Evolutionary conservation across 2,329 filamentous ascomycete genomes (phyloP).

Genomic region (Pseudogymnoascus sp.): DNA sequence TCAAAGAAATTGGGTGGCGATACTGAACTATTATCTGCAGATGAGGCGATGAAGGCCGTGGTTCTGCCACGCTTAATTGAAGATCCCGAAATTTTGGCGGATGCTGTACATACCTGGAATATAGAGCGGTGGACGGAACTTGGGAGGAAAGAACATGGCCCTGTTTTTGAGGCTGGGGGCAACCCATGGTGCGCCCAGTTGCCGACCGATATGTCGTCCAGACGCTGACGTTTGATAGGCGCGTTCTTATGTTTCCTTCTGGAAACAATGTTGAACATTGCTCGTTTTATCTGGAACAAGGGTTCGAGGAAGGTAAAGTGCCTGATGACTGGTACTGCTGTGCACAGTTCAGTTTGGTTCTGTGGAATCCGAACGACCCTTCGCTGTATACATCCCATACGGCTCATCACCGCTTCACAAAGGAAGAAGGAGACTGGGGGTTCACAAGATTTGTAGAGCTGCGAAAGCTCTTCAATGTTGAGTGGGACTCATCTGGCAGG

Average conservation of each 20-base stretch:
- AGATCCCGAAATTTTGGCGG: constrained; percentile 73
- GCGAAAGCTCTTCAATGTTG: constrained; percentile 71
- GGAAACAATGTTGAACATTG: constrained; percentile 92
- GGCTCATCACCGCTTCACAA: constrained; percentile 93
- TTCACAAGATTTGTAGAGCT: constrained; percentile 96
- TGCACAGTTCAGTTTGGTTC: constrained; percentile 86
- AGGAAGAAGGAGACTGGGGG: constrained; percentile 95
- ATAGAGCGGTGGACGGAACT: constrained; percentile 76
- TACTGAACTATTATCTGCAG: constrained; percentile 37
- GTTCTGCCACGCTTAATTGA: constrained; percentile 66
- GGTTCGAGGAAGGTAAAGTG: constrained; percentile 66
- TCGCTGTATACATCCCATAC: constrained; percentile 70
- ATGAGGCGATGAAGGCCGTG: constrained; percentile 77
- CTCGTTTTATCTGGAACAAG: constrained; percentile 95
- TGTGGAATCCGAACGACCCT: constrained; percentile 94
- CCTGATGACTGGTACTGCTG: constrained; percentile 96
- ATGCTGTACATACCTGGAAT: constrained; percentile 76
- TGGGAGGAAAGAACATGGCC: constrained; percentile 77
- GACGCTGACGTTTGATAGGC: constrained; percentile 46
- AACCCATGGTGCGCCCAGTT: constrained; percentile 68
- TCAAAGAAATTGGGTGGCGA: not conserved
- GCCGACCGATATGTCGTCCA: not conserved
- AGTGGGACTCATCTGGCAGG: constrained; percentile 63
- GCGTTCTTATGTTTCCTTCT: constrained; percentile 89
- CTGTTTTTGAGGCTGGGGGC: constrained; percentile 77